Conservation (phyloP, 345 rosid genomes). For the Gossypium stocksii region DNA sequence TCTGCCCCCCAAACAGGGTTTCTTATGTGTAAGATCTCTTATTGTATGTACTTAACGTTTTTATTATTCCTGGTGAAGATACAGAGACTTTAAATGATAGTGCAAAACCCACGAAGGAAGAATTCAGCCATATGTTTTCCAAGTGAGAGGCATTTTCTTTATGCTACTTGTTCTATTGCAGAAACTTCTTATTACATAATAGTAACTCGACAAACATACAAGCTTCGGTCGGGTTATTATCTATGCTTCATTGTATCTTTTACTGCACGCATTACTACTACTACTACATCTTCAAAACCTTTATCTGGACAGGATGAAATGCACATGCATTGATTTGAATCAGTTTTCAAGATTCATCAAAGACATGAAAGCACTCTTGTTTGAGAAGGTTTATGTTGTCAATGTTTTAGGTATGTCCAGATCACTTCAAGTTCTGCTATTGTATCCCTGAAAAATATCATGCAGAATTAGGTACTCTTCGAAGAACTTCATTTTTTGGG, state of each 20-base stretch:
- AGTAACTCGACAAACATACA: background rate
- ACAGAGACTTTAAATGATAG: conserved; percentile 23
- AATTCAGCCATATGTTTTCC: conserved; percentile 22
- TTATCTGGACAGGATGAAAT: conserved; percentile 28
- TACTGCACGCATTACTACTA: background rate
- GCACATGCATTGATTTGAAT: conserved; percentile 19
- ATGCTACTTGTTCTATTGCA: background rate
- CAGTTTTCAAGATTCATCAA: conserved; percentile 52
- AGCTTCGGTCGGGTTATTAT: background rate
- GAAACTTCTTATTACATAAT: background rate
- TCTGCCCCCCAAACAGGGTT: background rate
- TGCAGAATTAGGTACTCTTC: background rate
- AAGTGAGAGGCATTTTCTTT: conserved; percentile 30
- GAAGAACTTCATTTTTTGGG: background rate
- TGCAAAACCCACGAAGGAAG: conserved; percentile 23
- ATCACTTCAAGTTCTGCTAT: background rate
- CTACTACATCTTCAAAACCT: background rate
- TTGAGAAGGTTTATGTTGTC: conserved; percentile 59
- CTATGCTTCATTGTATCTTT: background rate
- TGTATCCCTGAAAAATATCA: background rate
- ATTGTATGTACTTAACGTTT: background rate
- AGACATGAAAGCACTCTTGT: conserved; percentile 62
- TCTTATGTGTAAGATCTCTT: background rate
- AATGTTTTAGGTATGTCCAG: conserved; percentile 63
- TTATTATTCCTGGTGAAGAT: conserved; percentile 25